These are phyloP conservation scores for Anisogramma anomala DNA, from an alignment of 2,329 filamentous ascomycete species.

Conservation along the genomic window DNA sequence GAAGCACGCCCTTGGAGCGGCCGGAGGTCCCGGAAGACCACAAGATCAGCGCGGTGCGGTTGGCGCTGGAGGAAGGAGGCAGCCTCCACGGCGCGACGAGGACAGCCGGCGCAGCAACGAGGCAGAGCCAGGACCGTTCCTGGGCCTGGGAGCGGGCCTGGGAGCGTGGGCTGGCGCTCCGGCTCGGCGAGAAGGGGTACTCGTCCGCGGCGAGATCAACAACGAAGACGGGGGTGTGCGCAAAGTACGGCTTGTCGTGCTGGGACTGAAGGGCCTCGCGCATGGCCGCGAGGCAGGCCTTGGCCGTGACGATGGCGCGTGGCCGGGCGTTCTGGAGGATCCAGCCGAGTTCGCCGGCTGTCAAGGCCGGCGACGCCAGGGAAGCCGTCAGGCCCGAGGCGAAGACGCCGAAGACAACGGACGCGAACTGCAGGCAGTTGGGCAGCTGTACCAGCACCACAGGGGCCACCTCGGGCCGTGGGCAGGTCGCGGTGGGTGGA, in stretches of 20 bases:
- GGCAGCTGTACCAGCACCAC: constrained; percentile 32
- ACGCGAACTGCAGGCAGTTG: constrained; percentile 29
- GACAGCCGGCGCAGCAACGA: constrained; percentile 36
- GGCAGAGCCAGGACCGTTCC: constrained; percentile 47
- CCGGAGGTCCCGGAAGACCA: constrained; percentile 56
- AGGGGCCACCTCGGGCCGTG: constrained; percentile 27
- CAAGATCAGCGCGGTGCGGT: constrained; percentile 44
- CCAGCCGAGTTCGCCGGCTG: constrained; percentile 29
- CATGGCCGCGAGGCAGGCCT: constrained; percentile 23
- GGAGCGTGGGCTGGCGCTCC: background rate
- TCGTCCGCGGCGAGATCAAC: constrained; percentile 27
- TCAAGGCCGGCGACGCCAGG: constrained; percentile 29
- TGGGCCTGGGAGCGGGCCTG: constrained; percentile 15
- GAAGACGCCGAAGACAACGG: constrained; percentile 26
- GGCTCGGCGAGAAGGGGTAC: constrained; percentile 21
- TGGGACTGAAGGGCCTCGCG: constrained; percentile 25
- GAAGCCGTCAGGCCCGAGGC: constrained; percentile 30
- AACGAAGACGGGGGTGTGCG: constrained; percentile 47
- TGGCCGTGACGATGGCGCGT: constrained; percentile 26
- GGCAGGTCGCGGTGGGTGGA: constrained; percentile 28
- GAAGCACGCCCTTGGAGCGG: constrained; percentile 62
- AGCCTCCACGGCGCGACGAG: constrained; percentile 31
- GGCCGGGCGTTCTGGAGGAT: constrained; percentile 30
- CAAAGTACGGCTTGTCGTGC: constrained; percentile 23
- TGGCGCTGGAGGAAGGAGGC: constrained; percentile 30